Percentiles rank a stretch among this genome's conserved stretches.
Conservation (phyloP, 108 stramenopile genomes). For the Schizochytrium sp. region DNA sequence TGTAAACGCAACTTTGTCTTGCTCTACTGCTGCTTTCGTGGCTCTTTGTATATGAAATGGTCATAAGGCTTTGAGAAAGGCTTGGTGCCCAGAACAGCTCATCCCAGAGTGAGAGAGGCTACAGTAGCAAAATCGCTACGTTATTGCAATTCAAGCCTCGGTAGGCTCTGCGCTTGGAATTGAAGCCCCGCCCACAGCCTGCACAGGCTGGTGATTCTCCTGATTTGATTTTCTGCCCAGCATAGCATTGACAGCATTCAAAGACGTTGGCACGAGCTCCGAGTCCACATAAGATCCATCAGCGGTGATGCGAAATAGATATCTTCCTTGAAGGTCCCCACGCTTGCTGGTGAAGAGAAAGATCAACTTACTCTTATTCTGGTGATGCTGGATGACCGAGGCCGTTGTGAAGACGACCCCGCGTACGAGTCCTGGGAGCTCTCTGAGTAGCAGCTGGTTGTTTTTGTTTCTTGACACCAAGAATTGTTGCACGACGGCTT, state of each 20-base stretch:
- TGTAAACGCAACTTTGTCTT: no score
- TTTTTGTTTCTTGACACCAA: conserved; percentile 16
- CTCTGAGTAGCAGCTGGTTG: not conserved
- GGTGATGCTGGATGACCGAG: conserved; percentile 34
- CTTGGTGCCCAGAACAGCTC: no score
- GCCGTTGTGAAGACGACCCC: not conserved
- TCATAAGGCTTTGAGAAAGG: no score
- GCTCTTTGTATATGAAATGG: no score
- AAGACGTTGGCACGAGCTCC: not conserved
- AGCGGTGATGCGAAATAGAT: conserved; percentile 29
- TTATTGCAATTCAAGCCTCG: no score
- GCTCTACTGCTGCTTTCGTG: no score
- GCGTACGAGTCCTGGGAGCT: not conserved
- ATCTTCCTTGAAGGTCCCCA: not conserved
- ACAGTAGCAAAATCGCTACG: no score
- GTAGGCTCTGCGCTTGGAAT: no score
- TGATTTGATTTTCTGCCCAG: not conserved
- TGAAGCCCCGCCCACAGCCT: no score
- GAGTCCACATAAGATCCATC: conserved; percentile 32
- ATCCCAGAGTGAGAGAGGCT: no score
- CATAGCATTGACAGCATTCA: not conserved
- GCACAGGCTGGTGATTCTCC: no score
- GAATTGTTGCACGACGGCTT: not conserved
- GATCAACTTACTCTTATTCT: conserved; percentile 25
- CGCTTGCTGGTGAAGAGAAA: conserved; percentile 21